phyloP scores from a whole-genome alignment of 257 asterid species.

The Nicotiana benthamiana region DNA sequence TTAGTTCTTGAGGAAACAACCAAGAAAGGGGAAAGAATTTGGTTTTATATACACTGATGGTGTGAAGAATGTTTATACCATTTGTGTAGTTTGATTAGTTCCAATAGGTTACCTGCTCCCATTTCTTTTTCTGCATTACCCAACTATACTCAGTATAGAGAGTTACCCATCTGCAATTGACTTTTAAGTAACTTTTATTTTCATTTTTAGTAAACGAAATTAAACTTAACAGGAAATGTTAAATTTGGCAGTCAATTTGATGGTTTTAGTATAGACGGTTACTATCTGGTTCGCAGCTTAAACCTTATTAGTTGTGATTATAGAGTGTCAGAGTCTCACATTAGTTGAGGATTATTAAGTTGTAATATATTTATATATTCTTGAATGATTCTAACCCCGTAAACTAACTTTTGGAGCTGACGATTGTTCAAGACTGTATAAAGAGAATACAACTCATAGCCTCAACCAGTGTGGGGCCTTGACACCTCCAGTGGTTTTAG shows the following conservation, averaged over 20 bases:
- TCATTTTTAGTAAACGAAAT: neutral
- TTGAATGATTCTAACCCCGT: neutral
- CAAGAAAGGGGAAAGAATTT: neutral
- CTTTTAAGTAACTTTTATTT: neutral
- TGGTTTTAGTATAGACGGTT: neutral
- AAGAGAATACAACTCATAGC: neutral
- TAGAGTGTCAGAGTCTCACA: neutral
- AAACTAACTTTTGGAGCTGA: neutral
- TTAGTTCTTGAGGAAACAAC: neutral
- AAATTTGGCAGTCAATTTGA: neutral
- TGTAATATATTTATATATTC: neutral
- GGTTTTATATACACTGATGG: neutral
- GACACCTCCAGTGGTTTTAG: neutral
- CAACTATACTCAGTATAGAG: neutral
- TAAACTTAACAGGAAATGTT: neutral
- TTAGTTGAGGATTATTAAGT: neutral
- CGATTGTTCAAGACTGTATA: neutral
- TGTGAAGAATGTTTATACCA: neutral
- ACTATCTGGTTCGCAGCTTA: neutral
- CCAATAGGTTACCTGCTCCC: neutral
- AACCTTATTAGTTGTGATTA: neutral
- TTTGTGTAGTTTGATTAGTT: no score
- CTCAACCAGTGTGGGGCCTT: neutral
- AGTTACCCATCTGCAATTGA: no score
- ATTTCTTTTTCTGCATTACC: neutral